Percentiles rank a stretch among this genome's conserved stretches.
These are phyloP conservation scores for Lolium multiflorum DNA, from an alignment of 176 grass and related monocot genomes.

Conservation along the genomic window DNA sequence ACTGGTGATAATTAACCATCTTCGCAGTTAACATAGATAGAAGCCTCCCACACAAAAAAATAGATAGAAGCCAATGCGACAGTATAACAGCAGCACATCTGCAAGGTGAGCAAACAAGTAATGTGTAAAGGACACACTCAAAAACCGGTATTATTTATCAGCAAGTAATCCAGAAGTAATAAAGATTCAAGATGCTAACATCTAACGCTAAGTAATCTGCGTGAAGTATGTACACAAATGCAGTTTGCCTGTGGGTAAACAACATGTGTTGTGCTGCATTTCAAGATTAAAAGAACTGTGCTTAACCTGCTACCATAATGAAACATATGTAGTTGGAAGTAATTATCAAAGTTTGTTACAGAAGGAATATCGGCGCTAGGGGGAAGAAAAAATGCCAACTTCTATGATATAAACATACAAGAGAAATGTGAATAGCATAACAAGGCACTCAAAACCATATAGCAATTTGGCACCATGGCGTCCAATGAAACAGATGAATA, in stretches of 20 bases:
- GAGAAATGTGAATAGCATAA: background rate
- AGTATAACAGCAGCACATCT: slow-evolving; percentile 7
- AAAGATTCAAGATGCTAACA: background rate
- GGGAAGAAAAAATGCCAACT: slow-evolving; percentile 2
- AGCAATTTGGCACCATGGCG: background rate
- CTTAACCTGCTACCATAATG: too few species aligned
- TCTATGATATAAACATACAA: background rate
- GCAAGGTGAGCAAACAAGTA: slow-evolving; percentile 1
- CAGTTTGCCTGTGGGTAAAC: too few species aligned
- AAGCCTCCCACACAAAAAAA: background rate
- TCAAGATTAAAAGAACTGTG: too few species aligned
- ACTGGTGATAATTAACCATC: slow-evolving; percentile 14
- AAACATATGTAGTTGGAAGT: background rate
- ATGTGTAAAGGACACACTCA: background rate
- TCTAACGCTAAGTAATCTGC: background rate
- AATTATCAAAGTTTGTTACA: background rate
- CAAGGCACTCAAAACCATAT: background rate
- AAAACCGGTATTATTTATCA: background rate
- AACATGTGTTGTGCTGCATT: too few species aligned
- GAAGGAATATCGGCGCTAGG: background rate
- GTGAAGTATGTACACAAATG: too few species aligned
- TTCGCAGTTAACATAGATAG: background rate
- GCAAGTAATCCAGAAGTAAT: background rate
- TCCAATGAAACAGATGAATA: background rate
- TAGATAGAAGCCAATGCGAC: background rate